A percentile compares a stretch with the other conserved stretches of the same genome.
Conservation (phyloP, 2,329 filamentous ascomycete genomes). For the Arachnopeziza araneosa region DNA sequence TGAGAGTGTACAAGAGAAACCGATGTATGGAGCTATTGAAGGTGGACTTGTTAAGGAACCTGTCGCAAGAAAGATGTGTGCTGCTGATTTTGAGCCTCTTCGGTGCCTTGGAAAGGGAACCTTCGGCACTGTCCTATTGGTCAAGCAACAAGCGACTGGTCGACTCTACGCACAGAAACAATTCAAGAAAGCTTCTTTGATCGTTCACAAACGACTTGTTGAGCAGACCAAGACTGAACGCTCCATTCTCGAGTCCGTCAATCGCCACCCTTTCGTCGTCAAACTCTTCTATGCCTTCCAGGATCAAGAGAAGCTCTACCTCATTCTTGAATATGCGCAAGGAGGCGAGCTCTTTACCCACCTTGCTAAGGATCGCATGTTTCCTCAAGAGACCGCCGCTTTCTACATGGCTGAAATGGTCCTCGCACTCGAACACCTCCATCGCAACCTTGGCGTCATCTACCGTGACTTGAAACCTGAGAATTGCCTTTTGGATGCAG, state of each 20-base stretch:
- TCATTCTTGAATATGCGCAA: slow-evolving; percentile 96
- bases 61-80: slow-evolving; percentile 72
- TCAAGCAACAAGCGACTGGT: slow-evolving; percentile 83
- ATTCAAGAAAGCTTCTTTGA: slow-evolving; percentile 93
- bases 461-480: slow-evolving; percentile 98
- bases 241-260: slow-evolving; percentile 90
- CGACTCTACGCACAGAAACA: slow-evolving; percentile 96
- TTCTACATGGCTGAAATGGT: slow-evolving; percentile 99
- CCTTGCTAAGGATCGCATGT: slow-evolving; percentile 90
- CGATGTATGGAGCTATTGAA: slow-evolving; percentile 41
- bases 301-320: slow-evolving; percentile 93
- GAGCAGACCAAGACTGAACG: slow-evolving; percentile 98
- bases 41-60: slow-evolving; percentile 46
- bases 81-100: slow-evolving; percentile 83
- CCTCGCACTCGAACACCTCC: slow-evolving; percentile 86
- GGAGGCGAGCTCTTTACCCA: slow-evolving; percentile 97
- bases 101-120: slow-evolving; percentile 94
- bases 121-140: slow-evolving; percentile 89
- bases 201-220: slow-evolving; percentile 90
- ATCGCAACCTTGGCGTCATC: slow-evolving; percentile 86
- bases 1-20: slow-evolving; percentile 44
- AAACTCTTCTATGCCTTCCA: slow-evolving; percentile 98
- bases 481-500: slow-evolving; percentile 87
- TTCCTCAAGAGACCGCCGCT: slow-evolving; percentile 78
- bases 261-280: slow-evolving; percentile 93